Conservation (phyloP, 371 early-diverging fungal species). For the Choanephora cucurbitarum region DNA sequence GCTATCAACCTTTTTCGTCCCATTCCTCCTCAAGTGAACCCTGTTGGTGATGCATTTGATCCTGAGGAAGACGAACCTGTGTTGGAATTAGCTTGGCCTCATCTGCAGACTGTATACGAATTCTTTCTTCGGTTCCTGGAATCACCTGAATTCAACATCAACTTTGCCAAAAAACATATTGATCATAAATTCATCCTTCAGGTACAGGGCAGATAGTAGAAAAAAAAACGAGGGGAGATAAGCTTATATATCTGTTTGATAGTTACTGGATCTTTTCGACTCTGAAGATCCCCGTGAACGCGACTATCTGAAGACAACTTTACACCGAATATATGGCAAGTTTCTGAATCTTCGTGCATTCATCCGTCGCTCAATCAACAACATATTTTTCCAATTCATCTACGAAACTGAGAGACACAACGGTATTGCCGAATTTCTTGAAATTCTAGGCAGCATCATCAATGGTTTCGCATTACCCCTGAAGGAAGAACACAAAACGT, state of each 20-base stretch:
- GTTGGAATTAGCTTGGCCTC: conserved; percentile 94
- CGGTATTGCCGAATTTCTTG: conserved; percentile 93
- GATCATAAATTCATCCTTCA: conserved; percentile 89
- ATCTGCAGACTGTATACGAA: conserved; percentile 93
- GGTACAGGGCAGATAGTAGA: conserved; percentile 42
- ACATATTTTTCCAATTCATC: conserved; percentile 93
- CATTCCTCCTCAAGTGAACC: conserved; percentile 92
- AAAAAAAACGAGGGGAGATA: neutral
- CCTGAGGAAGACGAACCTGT: conserved; percentile 98
- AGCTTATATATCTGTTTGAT: neutral
- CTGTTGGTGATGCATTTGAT: conserved; percentile 94
- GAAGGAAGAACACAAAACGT: conserved; percentile 95
- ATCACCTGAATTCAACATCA: conserved; percentile 92
- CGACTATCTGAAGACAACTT: conserved; percentile 93
- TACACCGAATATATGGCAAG: conserved; percentile 96
- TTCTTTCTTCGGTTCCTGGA: conserved; percentile 94
- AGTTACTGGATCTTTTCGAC: conserved; percentile 92
- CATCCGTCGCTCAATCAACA: conserved; percentile 93
- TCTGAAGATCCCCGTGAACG: conserved; percentile 96
- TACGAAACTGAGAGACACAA: conserved; percentile 95
- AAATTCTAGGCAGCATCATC: conserved; percentile 96
- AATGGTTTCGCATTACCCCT: conserved; percentile 96
- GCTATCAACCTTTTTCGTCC: conserved; percentile 89
- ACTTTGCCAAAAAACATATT: conserved; percentile 90
- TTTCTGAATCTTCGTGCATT: conserved; percentile 94